A percentile compares a stretch with the other conserved stretches of the same genome.
phyloP scores from a whole-genome alignment of 139 green algal genomes.

The Chlorella vulgaris region DNA sequence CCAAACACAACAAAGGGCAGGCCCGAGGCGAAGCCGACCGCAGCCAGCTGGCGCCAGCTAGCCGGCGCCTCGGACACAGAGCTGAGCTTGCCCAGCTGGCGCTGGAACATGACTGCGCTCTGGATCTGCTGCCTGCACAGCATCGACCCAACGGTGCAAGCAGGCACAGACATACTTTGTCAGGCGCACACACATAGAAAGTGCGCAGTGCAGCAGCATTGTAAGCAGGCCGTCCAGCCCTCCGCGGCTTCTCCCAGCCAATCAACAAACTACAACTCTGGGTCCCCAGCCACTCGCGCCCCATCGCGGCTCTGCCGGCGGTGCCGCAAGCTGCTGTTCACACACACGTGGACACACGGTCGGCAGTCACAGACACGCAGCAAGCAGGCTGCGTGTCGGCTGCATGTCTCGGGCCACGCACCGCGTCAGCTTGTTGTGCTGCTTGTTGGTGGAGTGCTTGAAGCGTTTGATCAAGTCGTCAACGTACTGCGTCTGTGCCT shows the following conservation, averaged over 20 bases:
- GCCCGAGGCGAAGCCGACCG: conserved; percentile 44
- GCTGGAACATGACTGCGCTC: conserved; percentile 39
- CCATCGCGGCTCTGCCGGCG: too few species aligned
- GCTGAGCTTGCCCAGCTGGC: neutral
- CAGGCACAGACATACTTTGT: neutral
- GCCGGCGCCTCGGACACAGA: conserved; percentile 15
- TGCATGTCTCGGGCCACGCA: neutral
- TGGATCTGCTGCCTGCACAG: conserved; percentile 33
- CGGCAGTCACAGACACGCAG: neutral
- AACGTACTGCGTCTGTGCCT: conserved; percentile 19
- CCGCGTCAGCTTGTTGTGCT: conserved; percentile 14
- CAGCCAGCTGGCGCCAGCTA: conserved; percentile 29
- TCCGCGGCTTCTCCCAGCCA: neutral
- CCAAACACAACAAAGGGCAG: conserved; percentile 72
- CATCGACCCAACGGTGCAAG: neutral
- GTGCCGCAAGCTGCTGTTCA: too few species aligned
- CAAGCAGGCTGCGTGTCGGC: too few species aligned
- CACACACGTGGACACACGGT: too few species aligned
- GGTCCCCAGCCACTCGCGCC: too few species aligned
- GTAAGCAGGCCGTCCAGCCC: too few species aligned
- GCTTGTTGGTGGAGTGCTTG: neutral
- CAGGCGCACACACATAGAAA: neutral
- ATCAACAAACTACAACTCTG: neutral
- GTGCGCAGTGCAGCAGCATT: too few species aligned
- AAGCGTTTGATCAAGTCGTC: conserved; percentile 40